Percentiles rank a stretch among this genome's conserved stretches.
Conservation (phyloP, 1,284 basidiomycete species). For the Phellopilus nigrolimitatus region DNA sequence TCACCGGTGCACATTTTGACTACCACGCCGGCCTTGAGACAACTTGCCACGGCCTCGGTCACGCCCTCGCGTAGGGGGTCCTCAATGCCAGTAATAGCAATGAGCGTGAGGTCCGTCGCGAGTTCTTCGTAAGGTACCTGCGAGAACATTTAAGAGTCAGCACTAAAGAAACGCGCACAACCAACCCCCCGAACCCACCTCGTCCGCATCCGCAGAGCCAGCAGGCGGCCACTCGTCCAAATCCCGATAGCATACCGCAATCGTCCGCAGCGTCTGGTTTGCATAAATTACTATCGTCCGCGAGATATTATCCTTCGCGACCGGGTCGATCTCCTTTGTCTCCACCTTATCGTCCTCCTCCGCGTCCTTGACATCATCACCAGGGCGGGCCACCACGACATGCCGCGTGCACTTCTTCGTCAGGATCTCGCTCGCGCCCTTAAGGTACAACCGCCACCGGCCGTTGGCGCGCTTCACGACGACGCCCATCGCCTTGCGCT, state of each 20-base stretch:
- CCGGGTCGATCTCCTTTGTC: slow-evolving; percentile 55
- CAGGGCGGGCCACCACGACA: slow-evolving; percentile 57
- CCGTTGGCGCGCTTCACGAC: slow-evolving; percentile 64
- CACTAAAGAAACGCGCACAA: slow-evolving; percentile 13
- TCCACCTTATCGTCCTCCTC: slow-evolving; percentile 42
- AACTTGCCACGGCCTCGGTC: slow-evolving; percentile 81
- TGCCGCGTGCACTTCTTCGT: slow-evolving; percentile 70
- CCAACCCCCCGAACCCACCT: slow-evolving; percentile 35
- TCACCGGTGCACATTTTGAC: slow-evolving; percentile 99
- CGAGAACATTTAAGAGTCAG: slow-evolving; percentile 22
- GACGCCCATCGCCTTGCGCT: slow-evolving; percentile 95
- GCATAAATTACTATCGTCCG: slow-evolving; percentile 96
- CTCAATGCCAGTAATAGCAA: slow-evolving; percentile 91
- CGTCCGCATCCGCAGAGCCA: slow-evolving; percentile 42
- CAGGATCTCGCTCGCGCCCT: slow-evolving; percentile 93
- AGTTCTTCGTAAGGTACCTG: slow-evolving; percentile 71
- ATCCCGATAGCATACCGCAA: slow-evolving; percentile 91
- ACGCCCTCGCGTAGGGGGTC: slow-evolving; percentile 95
- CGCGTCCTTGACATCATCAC: slow-evolving; percentile 25
- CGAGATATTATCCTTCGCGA: slow-evolving; percentile 74
- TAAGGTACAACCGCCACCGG: slow-evolving; percentile 75
- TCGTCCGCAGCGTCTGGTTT: slow-evolving; percentile 90
- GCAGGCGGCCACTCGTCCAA: slow-evolving; percentile 83
- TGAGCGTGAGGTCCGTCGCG: slow-evolving; percentile 73
- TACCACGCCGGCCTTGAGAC: slow-evolving; percentile 85